Conservation (phyloP, 371 early-diverging fungal species). For the Mucor irregularis region DNA sequence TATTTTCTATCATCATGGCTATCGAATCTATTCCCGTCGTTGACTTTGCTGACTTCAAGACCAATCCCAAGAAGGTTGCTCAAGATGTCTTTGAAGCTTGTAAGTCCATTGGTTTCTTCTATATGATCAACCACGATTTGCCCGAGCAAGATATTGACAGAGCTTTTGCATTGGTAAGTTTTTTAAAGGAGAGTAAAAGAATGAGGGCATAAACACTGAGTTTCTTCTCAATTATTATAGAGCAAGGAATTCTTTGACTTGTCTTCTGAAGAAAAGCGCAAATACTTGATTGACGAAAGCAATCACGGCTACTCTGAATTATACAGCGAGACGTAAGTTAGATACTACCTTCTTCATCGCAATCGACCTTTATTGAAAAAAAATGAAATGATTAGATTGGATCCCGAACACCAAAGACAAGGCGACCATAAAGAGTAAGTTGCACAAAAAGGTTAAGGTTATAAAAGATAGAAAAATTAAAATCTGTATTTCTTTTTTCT, state of each 20-base stretch:
- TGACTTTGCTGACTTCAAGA: slow-evolving; percentile 22
- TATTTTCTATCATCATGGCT: slow-evolving; percentile 3
- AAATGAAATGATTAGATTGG: slow-evolving; percentile 30
- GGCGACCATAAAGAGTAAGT: slow-evolving; percentile 70
- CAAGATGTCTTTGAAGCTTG: slow-evolving; percentile 50
- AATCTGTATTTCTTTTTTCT: background rate
- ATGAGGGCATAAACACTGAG: too few relatives aligned
- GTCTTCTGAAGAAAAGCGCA: slow-evolving; percentile 38
- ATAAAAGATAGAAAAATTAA: background rate
- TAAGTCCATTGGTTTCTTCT: slow-evolving; percentile 65
- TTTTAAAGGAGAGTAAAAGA: too few relatives aligned
- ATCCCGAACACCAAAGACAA: slow-evolving; percentile 54
- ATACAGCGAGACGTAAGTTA: slow-evolving; percentile 42
- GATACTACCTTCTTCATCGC: too few relatives aligned
- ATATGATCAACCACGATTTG: slow-evolving; percentile 60
- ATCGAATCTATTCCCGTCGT: slow-evolving; percentile 23
- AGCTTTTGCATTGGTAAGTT: slow-evolving; percentile 52
- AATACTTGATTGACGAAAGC: slow-evolving; percentile 30
- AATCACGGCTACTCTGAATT: slow-evolving; percentile 50
- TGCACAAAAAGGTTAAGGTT: background rate
- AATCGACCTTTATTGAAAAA: background rate
- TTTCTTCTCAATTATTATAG: too few relatives aligned
- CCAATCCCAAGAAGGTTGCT: slow-evolving; percentile 23
- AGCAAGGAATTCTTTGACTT: slow-evolving; percentile 52
- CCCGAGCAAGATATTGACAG: slow-evolving; percentile 44